Base-by-base conservation (phyloP, 73 alveolate genomes). In the Paramecium caudatum region DNA sequence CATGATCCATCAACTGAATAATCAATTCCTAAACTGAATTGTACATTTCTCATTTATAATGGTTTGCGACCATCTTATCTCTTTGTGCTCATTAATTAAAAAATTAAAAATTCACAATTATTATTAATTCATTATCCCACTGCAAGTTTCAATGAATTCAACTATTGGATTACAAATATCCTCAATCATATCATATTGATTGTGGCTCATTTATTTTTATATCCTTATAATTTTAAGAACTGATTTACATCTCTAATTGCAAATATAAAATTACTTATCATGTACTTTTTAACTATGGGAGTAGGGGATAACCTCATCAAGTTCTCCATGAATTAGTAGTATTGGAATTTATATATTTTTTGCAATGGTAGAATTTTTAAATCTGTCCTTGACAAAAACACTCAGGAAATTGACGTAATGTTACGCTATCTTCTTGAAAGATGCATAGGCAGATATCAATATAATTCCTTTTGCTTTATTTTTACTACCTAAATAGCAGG, bases 401-500 rank as follows among this genome's bases (percentile, higher is more conserved):
- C 69, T 41, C 3, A 74, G n/a, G 15, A 37, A 2, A 2, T 37
- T n/a, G 2, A 70, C 90, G 16, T 62, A 12, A 37, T 86, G 82
- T 62, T 48, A n/a, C 8, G 90, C 93, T n/a, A 86, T 81, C 41
- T 61, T 10, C 17, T 90, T 86, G 25, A 86, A 50, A 17, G 90
- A 62, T 3, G 90, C 68, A 12, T 15, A 86, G 2, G 93, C 90
- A 19, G 90, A 41, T 46, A 86, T 86, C 36, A 86, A 25, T 0
- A 86, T 65, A 39, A 86, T 63, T 3, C 85, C 93, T 17, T 78
- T 78, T 19, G 90, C 69, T 61, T 90, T 94, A 69, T 91, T 85
- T 13, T 84, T 92, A 1, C 94, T 90, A 6, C 98, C 97, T 23
- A 95, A 78, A 83, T 91, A 93, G 46, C 97, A 90, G 2, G 99